Conservation (phyloP, 208 protist species). For the Crithidia brevicula region DNA sequence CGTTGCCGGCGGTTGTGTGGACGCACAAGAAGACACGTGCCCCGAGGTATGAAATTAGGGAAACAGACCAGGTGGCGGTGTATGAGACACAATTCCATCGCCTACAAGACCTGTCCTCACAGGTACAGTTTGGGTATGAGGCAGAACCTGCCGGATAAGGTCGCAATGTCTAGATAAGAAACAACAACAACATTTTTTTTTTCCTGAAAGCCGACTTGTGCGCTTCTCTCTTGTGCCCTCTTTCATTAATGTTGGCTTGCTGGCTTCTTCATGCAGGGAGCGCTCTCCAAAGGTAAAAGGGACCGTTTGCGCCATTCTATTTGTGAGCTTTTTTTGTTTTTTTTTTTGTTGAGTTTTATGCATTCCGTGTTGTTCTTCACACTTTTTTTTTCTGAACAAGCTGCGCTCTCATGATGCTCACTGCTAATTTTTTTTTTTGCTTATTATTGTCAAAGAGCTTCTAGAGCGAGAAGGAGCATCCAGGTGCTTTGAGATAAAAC, state of each 20-base stretch:
- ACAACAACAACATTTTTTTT: too few species aligned
- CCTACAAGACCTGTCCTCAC: not conserved
- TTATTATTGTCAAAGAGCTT: not conserved
- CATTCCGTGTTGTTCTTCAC: too few species aligned
- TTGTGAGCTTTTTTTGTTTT: not conserved
- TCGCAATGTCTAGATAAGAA: too few species aligned
- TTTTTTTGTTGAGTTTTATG: too few species aligned
- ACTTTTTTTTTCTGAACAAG: too few species aligned
- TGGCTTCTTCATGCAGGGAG: too few species aligned
- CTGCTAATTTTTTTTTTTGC: not conserved
- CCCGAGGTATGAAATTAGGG: slow-evolving; percentile 1
- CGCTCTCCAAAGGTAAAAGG: not conserved
- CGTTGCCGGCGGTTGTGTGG: not conserved
- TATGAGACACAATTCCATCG: not conserved
- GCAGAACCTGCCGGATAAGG: not conserved
- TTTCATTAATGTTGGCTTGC: too few species aligned
- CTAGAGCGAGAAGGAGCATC: too few species aligned
- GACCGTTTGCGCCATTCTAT: not conserved
- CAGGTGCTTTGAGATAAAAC: too few species aligned
- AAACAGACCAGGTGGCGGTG: slow-evolving; percentile 14
- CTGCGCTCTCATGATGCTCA: too few species aligned
- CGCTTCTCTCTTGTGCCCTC: too few species aligned
- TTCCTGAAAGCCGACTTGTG: not conserved
- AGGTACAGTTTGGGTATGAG: not conserved
- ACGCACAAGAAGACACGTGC: not conserved